Base-by-base conservation (phyloP, 2,329 filamentous ascomycete genomes). In the Nannizziopsis arthrosporioides region DNA sequence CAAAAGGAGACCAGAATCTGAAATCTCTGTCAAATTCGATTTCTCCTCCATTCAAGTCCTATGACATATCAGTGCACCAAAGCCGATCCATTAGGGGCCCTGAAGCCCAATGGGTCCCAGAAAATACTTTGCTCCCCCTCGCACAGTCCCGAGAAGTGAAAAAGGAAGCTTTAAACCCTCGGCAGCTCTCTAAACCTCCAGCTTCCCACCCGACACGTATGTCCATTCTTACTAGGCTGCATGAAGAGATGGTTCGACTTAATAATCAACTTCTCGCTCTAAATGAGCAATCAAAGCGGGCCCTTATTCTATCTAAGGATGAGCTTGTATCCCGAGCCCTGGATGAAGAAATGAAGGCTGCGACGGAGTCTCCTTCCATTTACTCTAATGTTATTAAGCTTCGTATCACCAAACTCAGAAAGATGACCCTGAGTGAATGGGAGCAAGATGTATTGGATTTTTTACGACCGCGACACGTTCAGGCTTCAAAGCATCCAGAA, bases 321-420 rank as follows among this genome's bases (percentile, higher is more conserved):
- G 68, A 74, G 54, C 56, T 73, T 34, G 57, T 71, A 18, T 64
- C 60, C 11, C 68, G 71, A 65, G 67, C 70, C 10, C 53, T 71
- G n/a, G 67, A 74, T 44, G 80, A 89, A 51, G 93, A 98, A 66
- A 81, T 94, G 61, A 77, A 77, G 32, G 70, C 79, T 6, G 88
- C 88, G 1, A 72, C 72, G 10, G 78, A 81, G 12, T 82, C 82
- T 51, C 68, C 75, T 1, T 66, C 75, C 0, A 78, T 96, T 22
- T 98, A 98, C 59, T 72, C 76, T 6, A 94, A 94, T 57, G 72
- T 88, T 19, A 79, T 96, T 63, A 93, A 89, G 61, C 84, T 87
- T 55, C 80, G 80, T 31, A 82, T 96, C 50, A 75, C 84, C 57
- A 73, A 74, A 38, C 80, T 88, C 60, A 86, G 83, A 59, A 83